Evolutionary conservation across 768 basidiomycete genomes (phyloP), one percentile per base, ranked within the genome.

Genomic region (Harrya chromipes): DNA sequence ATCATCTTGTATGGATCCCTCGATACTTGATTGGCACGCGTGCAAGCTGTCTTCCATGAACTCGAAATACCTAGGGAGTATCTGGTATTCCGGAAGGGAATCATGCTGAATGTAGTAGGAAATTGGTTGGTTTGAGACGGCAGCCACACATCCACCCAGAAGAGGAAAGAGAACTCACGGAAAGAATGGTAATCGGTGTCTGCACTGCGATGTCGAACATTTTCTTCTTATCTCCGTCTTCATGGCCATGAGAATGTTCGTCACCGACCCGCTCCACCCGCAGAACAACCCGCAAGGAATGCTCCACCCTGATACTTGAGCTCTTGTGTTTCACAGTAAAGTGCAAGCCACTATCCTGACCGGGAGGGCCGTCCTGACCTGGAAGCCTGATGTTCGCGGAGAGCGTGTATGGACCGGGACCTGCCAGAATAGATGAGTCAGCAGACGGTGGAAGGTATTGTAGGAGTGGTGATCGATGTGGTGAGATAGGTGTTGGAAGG

Each of bases 141-240:
- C 14, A 7, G 16, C 14, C n/a, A 16, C 8, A 12, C 21, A 16
- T 16, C 14, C 8, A 23, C 23, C 9, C 24, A 23, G 0, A n/a
- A 26, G 42, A 36, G 36, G 41, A 39, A 21, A 21, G 0, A 24
- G 20, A 26, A 73, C 87, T 74, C 57, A 92, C 90, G 4, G 94
- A 94, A 40, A 97, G 83, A 42, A 97, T 82, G 36, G 90, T 83
- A 24, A 97, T 77, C 0, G 93, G 92, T 0, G 84, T 86, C 65
- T 93, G 90, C 44, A 95, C 77, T 37, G 90, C 82, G 56, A 95
- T 90, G 60, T 94, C 94, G 64, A 88, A 93, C 56, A 89, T 67
- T 70, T 86, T 94, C 55, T 81, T 76, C 66, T 81, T 85, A 16
- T 87, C 85, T 7, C 75, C 55, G 63, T 93, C 90, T 3, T 83